phyloP scores from a whole-genome alignment of 176 grass and related monocot species.

The Ananas comosus region DNA sequence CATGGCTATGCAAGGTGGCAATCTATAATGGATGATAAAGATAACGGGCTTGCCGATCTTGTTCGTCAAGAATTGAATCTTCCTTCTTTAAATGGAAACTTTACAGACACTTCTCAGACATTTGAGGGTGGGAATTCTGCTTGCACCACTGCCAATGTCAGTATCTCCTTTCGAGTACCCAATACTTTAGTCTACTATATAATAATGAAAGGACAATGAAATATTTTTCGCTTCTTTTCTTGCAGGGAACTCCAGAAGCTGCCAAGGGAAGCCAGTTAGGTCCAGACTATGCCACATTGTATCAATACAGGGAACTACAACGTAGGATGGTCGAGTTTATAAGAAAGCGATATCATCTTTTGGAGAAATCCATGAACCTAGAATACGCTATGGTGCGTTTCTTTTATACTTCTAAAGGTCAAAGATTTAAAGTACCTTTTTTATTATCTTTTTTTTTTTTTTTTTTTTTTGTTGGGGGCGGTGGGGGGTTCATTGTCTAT shows the following conservation, averaged over 20 bases:
- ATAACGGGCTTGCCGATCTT: conserved; percentile 60
- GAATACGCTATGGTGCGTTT: conserved; percentile 87
- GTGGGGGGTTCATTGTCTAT: too few species aligned
- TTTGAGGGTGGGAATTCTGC: conserved; percentile 34
- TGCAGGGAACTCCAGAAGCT: conserved; percentile 67
- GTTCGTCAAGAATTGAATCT: conserved; percentile 68
- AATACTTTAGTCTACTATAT: conserved; percentile 7
- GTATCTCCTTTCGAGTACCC: conserved; percentile 19
- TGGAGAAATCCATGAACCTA: conserved; percentile 81
- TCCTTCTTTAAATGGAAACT: conserved; percentile 39
- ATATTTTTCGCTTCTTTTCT: conserved; percentile 14
- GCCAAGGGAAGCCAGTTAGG: conserved; percentile 35
- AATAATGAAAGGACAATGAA: not conserved
- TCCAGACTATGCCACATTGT: conserved; percentile 24
- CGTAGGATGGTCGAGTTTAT: conserved; percentile 87
- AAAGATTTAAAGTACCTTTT: not conserved
- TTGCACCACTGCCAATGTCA: conserved; percentile 27
- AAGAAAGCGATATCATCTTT: conserved; percentile 84
- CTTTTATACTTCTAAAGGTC: not conserved
- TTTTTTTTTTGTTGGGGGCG: not conserved
- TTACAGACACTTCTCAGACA: conserved; percentile 35
- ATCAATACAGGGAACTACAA: conserved; percentile 71
- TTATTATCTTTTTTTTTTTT: not conserved
- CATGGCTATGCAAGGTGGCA: conserved; percentile 99
- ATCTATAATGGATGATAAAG: conserved; percentile 81